These are phyloP conservation scores for Dendrocalamus latiflorus DNA, from an alignment of 202 grass and related monocot genomes.

Conservation along the genomic window DNA sequence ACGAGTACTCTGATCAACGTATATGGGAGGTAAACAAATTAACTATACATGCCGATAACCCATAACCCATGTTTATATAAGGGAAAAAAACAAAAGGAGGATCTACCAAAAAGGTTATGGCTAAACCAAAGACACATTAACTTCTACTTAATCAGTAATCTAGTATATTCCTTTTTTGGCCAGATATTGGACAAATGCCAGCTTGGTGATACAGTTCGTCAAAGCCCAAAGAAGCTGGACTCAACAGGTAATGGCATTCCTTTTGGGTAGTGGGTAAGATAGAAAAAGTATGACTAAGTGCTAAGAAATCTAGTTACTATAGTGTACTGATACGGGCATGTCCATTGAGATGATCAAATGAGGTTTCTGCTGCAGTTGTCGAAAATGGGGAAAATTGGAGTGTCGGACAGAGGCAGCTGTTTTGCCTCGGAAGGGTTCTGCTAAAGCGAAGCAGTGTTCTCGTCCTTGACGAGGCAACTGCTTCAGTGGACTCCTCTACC, in stretches of 20 bases:
- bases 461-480: conserved; percentile 90
- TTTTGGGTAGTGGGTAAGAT: neutral
- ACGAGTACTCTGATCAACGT: conserved; percentile 70
- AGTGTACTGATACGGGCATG: neutral
- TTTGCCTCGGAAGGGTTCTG: conserved; percentile 90
- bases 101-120: neutral
- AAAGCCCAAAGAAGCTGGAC: conserved; percentile 71
- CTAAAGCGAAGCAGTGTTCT: conserved; percentile 80
- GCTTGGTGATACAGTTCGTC: no score
- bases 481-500: conserved; percentile 82
- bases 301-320: neutral
- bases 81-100: neutral
- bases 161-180: neutral
- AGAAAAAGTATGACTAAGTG: neutral
- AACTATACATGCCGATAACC: neutral
- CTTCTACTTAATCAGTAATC: neutral
- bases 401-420: conserved; percentile 79
- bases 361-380: conserved; percentile 47
- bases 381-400: conserved; percentile 99
- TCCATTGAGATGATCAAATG: conserved; percentile 17
- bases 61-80: conserved; percentile 5
- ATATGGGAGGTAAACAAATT: conserved; percentile 80
- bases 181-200: conserved; percentile 83
- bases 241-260: conserved; percentile 62
- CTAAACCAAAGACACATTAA: neutral